Conservation (phyloP, 148 eudicot genomes). For the Amaranthus hypochondriacus region DNA sequence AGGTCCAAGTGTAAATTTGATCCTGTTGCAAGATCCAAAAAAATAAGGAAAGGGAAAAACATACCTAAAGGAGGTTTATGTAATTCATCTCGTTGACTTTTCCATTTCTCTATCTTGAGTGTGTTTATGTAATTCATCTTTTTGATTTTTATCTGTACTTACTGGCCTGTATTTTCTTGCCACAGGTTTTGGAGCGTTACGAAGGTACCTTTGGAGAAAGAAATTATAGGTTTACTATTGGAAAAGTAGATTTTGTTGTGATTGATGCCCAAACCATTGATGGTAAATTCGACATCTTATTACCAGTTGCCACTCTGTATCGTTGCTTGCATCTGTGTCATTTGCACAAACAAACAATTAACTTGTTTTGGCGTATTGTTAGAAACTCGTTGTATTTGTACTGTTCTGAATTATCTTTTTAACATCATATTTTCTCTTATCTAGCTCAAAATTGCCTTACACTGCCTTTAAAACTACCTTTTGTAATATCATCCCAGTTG, state of each 20-base stretch:
- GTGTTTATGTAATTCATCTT: neutral
- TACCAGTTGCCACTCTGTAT: neutral
- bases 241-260: conserved; percentile 77
- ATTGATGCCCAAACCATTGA: conserved; percentile 86
- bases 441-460: neutral
- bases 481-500: too few relatives aligned
- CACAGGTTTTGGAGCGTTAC: conserved; percentile 67
- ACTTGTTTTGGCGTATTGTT: neutral
- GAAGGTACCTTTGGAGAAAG: conserved; percentile 71
- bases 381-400: too few relatives aligned
- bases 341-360: neutral
- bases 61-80: neutral
- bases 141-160: conserved; percentile 5
- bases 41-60: neutral
- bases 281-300: conserved; percentile 37
- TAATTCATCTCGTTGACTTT: neutral
- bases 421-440: neutral
- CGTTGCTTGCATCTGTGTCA: neutral
- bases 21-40: neutral
- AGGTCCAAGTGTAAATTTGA: neutral
- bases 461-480: neutral
- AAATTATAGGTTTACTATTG: conserved; percentile 55
- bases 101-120: neutral
- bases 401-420: too few relatives aligned
- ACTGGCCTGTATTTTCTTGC: conserved; percentile 8